These are phyloP conservation scores for Pseudozyma pruni DNA, from an alignment of 1,284 basidiomycete species.

Conservation along the genomic window DNA sequence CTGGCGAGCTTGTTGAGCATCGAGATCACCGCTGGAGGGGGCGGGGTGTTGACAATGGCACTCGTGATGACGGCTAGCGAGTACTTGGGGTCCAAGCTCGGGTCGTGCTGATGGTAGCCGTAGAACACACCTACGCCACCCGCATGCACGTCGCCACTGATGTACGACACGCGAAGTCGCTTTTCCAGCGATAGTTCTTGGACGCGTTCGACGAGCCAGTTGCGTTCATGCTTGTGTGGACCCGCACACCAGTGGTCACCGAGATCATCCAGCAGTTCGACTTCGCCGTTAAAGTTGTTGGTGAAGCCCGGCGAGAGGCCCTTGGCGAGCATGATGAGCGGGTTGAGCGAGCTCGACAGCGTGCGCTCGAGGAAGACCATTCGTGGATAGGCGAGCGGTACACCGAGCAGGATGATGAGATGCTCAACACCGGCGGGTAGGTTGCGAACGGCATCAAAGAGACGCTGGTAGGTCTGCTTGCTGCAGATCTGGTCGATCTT, in stretches of 20 bases:
- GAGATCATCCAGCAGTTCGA: constrained; percentile 67
- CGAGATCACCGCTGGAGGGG: constrained; percentile 79
- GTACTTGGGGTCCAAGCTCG: constrained; percentile 61
- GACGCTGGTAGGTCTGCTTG: constrained; percentile 55
- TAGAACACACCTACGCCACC: constrained; percentile 54
- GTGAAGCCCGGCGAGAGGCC: constrained; percentile 55
- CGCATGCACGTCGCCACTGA: constrained; percentile 66
- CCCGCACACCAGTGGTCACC: constrained; percentile 80
- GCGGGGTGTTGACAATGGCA: constrained; percentile 70
- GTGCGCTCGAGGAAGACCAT: constrained; percentile 66
- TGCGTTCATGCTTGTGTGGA: constrained; percentile 81
- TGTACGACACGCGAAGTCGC: constrained; percentile 58
- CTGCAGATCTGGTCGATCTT: constrained; percentile 64
- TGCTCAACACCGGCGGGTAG: constrained; percentile 63
- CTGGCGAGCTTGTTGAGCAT: constrained; percentile 83
- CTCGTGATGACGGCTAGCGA: constrained; percentile 63
- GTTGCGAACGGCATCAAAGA: constrained; percentile 50
- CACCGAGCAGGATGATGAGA: constrained; percentile 65
- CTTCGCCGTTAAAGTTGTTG: constrained; percentile 67
- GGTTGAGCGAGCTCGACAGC: constrained; percentile 59
- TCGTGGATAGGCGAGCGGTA: constrained; percentile 66
- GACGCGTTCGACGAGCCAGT: constrained; percentile 80
- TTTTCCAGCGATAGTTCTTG: constrained; percentile 61
- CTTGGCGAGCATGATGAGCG: constrained; percentile 63
- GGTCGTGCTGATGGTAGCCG: constrained; percentile 54